Evolutionary conservation across 805 yeast species (phyloP), one percentile per base, ranked within the genome.

Genomic region (Zygosaccharomyces pseudorouxii): DNA sequence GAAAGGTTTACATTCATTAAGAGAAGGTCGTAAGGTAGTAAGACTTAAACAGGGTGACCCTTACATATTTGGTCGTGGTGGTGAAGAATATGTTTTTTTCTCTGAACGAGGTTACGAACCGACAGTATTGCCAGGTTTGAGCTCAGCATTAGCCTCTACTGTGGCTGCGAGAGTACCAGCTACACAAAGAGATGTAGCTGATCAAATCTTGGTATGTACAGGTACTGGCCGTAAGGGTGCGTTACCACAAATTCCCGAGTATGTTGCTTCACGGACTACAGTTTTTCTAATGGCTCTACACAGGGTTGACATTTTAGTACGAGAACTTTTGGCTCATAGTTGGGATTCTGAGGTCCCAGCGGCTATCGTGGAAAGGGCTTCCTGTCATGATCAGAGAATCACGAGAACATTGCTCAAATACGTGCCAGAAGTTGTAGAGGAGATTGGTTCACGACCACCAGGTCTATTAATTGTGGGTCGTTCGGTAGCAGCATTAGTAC

Each of bases 1-100:
- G n/a, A 64, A 83, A 54, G 97, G 96, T 0, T 68, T 92, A 14
- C 76, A 75, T 29, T 84, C 82, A 0, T 65, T 89, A 22, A 55
- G 72, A 23, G 66, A 74, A 45, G 97, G 97, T 12, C 75, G 79
- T 58, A 80, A 79, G 48, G 96, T 92, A 1, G 95, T 92, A 2
- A 74, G 98, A 50, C 75, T 92, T 56, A 92, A 92, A 66, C 98
- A 92, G 69, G 98, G 98, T 29, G 98, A 92, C 65, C 98, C 98
- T 8, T 92, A 89, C 66, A 86, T 92, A 28, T 92, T 88, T 64
- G 98, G 98, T 3, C 80, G 98, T 54, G 98, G 98, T 38, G 97
- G 96, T 36, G 98, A 92, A 69, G 98, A 92, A 61, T 87, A 67
- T 63, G 58, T 79, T 8, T 90, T 73, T 63, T 92, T 92, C 67